Base-by-base conservation (phyloP, 1,284 basidiomycete species). In the Wolfiporia cocos region DNA sequence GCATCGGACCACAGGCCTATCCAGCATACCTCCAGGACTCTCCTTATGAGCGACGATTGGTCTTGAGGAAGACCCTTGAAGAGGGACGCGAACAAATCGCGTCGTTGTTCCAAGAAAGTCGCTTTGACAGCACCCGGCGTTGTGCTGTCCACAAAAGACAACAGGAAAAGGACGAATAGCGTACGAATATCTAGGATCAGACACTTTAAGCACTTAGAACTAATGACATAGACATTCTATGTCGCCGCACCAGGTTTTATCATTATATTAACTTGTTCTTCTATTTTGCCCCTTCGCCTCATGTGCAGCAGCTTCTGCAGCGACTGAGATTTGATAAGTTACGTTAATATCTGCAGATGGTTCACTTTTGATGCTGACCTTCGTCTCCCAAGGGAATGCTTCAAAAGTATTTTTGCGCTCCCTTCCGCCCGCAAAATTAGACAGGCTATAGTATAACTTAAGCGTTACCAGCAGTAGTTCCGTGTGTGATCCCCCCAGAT, bases 381-480 rank as follows among this genome's bases (percentile, higher is more conserved):
- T 90, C 24, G 71, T 67, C 41, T 86, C 85, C 87, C 88, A 91
- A 5, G 76, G 71, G 56, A 88, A 84, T 0, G 65, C 64, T 40
- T 88, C 86, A 21, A 81, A 59, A 1, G 86, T 64, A 0, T 64
- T 51, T 49, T 74, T 81, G 37, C 73, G 70, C 46, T 88, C 85
- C 20, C 69, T 63, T 6, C 84, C 82, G 23, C 79, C 71, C 2
- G 72, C 78, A 53, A 83, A 88, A 0, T 57, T 54, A 3, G 82
- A 78, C 48, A 88, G 68, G 0, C 66, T 61, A 45, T 76, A 69
- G 52, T 76, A 76, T 9, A 89, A 56, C 51, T 80, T 85, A 47
- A 91, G 58, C 0, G 81, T 71, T 1, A 74, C 70, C 3, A 88
- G 65, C 20, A 81, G 71, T 11, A 81, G 63, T 35, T 87, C 85